A percentile compares a stretch with the other conserved stretches of the same genome.
phyloP scores from a whole-genome alignment of 2,329 filamentous ascomycete species.

The Dryadomyces quercus-mongolicae region DNA sequence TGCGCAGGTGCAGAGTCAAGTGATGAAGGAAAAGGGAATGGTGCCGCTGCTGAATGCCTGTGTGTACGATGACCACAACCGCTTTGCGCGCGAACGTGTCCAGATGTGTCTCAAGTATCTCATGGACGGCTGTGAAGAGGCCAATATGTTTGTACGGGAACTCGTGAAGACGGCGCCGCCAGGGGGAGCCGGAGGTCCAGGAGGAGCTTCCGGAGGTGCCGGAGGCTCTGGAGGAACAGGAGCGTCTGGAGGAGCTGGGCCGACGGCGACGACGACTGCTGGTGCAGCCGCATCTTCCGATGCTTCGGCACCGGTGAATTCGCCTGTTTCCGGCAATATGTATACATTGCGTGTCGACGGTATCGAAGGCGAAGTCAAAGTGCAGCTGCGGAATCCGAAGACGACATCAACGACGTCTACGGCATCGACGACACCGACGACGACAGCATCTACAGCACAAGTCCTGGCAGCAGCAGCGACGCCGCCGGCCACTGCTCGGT shows the following conservation, averaged over 20 bases:
- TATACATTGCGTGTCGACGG: constrained; percentile 41
- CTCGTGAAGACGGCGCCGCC: constrained; percentile 30
- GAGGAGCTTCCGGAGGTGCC: background rate
- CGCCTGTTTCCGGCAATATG: background rate
- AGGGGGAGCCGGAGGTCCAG: constrained; percentile 5
- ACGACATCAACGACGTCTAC: constrained; percentile 3
- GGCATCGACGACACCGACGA: constrained; percentile 3
- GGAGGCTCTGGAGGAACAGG: background rate
- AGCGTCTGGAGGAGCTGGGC: background rate
- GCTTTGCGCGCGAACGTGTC: constrained; percentile 84
- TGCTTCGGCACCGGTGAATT: too few species aligned
- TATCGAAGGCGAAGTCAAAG: constrained; percentile 42
- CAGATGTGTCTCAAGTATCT: constrained; percentile 81
- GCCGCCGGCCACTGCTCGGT: too few species aligned
- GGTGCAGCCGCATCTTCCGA: background rate
- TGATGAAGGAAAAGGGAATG: constrained; percentile 74
- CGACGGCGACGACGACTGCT: constrained; percentile 1
- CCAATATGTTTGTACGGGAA: constrained; percentile 58
- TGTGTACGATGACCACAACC: constrained; percentile 83
- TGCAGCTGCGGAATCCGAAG: constrained; percentile 29
- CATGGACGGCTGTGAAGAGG: constrained; percentile 62
- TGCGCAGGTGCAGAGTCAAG: constrained; percentile 73
- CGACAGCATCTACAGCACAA: background rate
- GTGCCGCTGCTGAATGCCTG: constrained; percentile 83
- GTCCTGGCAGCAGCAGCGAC: background rate